Percentiles rank a stretch among this genome's conserved stretches.
Conservation (phyloP, 371 early-diverging fungal species). For the Zychaea mexicana region DNA sequence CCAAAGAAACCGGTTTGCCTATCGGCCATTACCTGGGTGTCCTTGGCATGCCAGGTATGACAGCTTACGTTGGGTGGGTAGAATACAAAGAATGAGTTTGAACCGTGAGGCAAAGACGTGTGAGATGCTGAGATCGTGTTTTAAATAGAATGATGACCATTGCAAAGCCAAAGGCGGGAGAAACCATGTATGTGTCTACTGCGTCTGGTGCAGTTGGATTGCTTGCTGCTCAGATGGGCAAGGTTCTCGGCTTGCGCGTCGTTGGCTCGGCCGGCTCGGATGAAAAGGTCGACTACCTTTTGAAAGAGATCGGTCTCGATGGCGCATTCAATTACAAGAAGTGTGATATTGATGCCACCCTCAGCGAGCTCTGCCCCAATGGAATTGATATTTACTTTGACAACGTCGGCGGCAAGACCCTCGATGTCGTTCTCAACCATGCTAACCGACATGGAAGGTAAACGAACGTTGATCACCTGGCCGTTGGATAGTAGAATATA, state of each 20-base stretch:
- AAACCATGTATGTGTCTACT: slow-evolving; percentile 57
- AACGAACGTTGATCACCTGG: too few relatives aligned
- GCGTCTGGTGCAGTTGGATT: slow-evolving; percentile 62
- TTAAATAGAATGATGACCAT: slow-evolving; percentile 15
- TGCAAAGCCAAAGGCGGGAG: slow-evolving; percentile 43
- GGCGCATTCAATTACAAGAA: slow-evolving; percentile 87
- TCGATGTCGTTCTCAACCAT: slow-evolving; percentile 59
- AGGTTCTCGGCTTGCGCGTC: slow-evolving; percentile 65
- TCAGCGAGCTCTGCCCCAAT: slow-evolving; percentile 56
- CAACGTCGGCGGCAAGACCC: slow-evolving; percentile 71
- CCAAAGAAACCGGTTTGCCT: slow-evolving; percentile 43
- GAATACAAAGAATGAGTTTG: too few relatives aligned
- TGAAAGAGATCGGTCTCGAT: slow-evolving; percentile 64
- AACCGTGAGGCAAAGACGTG: too few relatives aligned
- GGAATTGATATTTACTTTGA: slow-evolving; percentile 80
- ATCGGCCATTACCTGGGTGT: slow-evolving; percentile 54
- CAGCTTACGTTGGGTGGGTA: slow-evolving; percentile 41
- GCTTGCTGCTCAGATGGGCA: slow-evolving; percentile 67
- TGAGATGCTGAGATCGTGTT: too few relatives aligned
- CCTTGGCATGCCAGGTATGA: slow-evolving; percentile 59
- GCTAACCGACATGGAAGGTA: slow-evolving; percentile 54
- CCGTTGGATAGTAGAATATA: not conserved
- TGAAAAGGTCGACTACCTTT: slow-evolving; percentile 73
- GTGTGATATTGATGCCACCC: slow-evolving; percentile 41
- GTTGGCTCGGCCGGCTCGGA: slow-evolving; percentile 78